phyloP scores from a whole-genome alignment of 1,284 basidiomycete species.

The Fomitopsis betulina region DNA sequence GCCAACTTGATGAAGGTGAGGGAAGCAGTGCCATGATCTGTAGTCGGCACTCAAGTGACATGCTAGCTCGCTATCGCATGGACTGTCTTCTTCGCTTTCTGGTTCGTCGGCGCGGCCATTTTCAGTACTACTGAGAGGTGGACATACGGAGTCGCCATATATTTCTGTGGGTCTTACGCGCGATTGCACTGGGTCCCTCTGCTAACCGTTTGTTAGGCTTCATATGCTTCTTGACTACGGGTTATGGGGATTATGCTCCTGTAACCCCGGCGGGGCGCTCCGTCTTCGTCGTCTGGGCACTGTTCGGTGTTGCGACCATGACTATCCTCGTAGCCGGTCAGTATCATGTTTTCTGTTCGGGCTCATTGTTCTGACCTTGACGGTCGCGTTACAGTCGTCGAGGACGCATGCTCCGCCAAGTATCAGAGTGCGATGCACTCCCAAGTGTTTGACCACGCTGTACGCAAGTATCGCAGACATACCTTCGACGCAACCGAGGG shows the following conservation, averaged over 20 bases:
- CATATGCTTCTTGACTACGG: slow-evolving; percentile 62
- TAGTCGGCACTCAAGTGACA: not conserved
- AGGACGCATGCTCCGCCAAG: slow-evolving; percentile 54
- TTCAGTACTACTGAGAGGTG: slow-evolving; percentile 50
- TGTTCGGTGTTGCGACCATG: slow-evolving; percentile 73
- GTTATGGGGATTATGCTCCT: slow-evolving; percentile 67
- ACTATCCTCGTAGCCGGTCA: slow-evolving; percentile 69
- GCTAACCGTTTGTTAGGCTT: slow-evolving; percentile 28
- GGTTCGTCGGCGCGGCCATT: slow-evolving; percentile 54
- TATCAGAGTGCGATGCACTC: slow-evolving; percentile 50
- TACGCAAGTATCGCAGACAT: slow-evolving; percentile 38
- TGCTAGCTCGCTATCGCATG: slow-evolving; percentile 38
- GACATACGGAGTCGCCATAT: slow-evolving; percentile 51
- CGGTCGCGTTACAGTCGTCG: slow-evolving; percentile 41
- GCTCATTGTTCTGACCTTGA: slow-evolving; percentile 4
- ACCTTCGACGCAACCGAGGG: slow-evolving; percentile 13
- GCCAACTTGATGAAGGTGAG: slow-evolving; percentile 46
- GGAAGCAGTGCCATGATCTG: not conserved
- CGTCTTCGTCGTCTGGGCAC: slow-evolving; percentile 79
- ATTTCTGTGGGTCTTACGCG: slow-evolving; percentile 56
- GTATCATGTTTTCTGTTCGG: slow-evolving; percentile 13
- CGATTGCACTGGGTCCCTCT: slow-evolving; percentile 7
- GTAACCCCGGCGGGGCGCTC: slow-evolving; percentile 64
- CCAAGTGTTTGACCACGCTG: slow-evolving; percentile 41
- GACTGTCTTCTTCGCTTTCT: slow-evolving; percentile 51